Evolutionary conservation across 2,329 filamentous ascomycete genomes (phyloP).

Genomic region (Leptodontidium sp.): DNA sequence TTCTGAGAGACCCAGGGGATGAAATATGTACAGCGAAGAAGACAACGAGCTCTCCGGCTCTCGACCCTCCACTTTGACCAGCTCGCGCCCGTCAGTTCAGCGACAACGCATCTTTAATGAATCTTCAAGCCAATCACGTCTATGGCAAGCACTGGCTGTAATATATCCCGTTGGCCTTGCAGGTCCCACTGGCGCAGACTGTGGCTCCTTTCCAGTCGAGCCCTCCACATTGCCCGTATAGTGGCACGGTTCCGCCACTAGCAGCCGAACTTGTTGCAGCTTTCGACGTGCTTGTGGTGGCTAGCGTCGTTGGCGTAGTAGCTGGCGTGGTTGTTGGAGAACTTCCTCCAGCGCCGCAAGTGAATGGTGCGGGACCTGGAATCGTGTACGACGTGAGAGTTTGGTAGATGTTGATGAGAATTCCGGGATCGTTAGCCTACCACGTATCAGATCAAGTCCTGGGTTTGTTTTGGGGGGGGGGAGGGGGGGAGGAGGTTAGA

Average conservation of each 20-base stretch:
- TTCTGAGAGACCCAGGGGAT: too few species aligned
- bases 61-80: neutral
- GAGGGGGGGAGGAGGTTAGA: neutral
- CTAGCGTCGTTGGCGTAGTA: slow-evolving; percentile 9
- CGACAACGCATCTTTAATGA: neutral
- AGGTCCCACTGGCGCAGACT: slow-evolving; percentile 1
- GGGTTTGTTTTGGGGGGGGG: too few species aligned
- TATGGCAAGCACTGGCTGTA: neutral
- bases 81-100: neutral
- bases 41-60: neutral
- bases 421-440: slow-evolving; percentile 54
- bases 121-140: neutral
- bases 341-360: slow-evolving; percentile 23
- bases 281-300: slow-evolving; percentile 9
- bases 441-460: neutral
- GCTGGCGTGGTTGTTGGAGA: slow-evolving; percentile 8
- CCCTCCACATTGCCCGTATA: neutral
- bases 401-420: slow-evolving; percentile 56
- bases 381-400: slow-evolving; percentile 50
- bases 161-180: neutral
- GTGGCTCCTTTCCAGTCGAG: neutral
- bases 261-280: neutral
- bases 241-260: neutral
- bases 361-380: slow-evolving; percentile 50
- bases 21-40: neutral